These are phyloP conservation scores for Citrullus amarus DNA, from an alignment of 306 rosid species.

Conservation along the genomic window DNA sequence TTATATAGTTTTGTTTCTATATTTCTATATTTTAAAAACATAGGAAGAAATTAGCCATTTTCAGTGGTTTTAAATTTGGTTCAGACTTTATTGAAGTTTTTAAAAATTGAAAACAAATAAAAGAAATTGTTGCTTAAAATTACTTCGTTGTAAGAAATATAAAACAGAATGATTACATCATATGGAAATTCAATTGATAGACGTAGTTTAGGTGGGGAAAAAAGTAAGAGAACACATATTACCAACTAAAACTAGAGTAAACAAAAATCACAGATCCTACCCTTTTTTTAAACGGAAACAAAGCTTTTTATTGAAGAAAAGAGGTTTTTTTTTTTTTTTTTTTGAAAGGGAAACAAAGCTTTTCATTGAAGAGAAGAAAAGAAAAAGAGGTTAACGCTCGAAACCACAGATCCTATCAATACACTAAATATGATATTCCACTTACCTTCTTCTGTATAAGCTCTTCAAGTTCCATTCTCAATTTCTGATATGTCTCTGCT, in stretches of 20 bases:
- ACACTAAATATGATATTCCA: neutral
- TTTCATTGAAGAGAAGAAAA: too few relatives aligned
- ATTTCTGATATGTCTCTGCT: slow-evolving; percentile 55
- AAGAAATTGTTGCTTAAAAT: neutral
- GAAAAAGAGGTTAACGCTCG: too few relatives aligned
- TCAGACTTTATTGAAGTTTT: neutral
- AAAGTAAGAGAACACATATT: neutral
- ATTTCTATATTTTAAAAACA: neutral
- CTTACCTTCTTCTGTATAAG: slow-evolving; percentile 76
- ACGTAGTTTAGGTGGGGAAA: neutral
- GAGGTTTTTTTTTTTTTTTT: too few relatives aligned
- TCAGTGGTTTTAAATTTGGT: neutral
- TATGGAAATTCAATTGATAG: neutral
- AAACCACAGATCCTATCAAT: neutral
- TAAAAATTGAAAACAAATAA: neutral
- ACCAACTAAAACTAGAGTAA: neutral
- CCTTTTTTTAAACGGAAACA: neutral
- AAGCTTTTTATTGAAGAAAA: too few relatives aligned
- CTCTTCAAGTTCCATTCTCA: slow-evolving; percentile 66
- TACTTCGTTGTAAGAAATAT: neutral
- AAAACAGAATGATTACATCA: neutral
- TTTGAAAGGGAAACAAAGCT: too few relatives aligned
- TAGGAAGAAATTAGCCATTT: neutral
- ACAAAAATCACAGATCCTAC: slow-evolving; percentile 2
- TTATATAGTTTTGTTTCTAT: neutral